phyloP scores from a whole-genome alignment of 805 yeast species.

The Saccharomycopsis sp. region DNA sequence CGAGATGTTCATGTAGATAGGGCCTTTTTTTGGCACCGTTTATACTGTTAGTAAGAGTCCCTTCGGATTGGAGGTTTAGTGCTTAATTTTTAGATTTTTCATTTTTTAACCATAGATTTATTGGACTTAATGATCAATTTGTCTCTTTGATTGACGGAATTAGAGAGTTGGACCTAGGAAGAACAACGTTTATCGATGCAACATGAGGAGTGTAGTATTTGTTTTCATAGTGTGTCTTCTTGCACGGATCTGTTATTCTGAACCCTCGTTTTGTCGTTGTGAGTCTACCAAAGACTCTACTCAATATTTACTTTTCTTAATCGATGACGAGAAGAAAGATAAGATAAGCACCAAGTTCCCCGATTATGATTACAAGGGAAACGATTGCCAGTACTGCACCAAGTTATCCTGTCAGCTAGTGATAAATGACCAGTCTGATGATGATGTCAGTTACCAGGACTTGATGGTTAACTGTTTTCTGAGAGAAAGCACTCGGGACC shows the following conservation, averaged over 20 bases:
- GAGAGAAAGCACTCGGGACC: constrained; percentile 18
- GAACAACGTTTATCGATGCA: background rate
- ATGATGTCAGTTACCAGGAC: constrained; percentile 7
- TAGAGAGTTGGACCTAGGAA: background rate
- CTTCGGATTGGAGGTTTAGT: no score
- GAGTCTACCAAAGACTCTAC: constrained; percentile 12
- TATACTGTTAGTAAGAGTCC: no score
- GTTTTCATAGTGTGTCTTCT: background rate
- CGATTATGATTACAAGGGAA: background rate
- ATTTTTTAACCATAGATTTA: no score
- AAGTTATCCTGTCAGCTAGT: constrained; percentile 11
- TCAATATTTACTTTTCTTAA: constrained; percentile 9
- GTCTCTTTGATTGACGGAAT: no score
- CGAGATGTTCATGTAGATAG: no score
- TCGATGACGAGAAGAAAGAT: constrained; percentile 3
- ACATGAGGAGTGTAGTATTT: background rate
- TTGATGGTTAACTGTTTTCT: constrained; percentile 15
- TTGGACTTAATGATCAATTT: no score
- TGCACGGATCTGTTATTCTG: background rate
- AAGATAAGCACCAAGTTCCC: constrained; percentile 1
- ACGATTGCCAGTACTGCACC: constrained; percentile 19
- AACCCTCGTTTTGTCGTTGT: constrained; percentile 15
- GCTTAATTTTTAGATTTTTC: no score
- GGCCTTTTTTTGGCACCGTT: no score
- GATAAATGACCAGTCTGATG: constrained; percentile 2